These are phyloP conservation scores for Fusarium odoratissimum DNA, from an alignment of 2,329 filamentous ascomycete genomes.

Conservation along the genomic window DNA sequence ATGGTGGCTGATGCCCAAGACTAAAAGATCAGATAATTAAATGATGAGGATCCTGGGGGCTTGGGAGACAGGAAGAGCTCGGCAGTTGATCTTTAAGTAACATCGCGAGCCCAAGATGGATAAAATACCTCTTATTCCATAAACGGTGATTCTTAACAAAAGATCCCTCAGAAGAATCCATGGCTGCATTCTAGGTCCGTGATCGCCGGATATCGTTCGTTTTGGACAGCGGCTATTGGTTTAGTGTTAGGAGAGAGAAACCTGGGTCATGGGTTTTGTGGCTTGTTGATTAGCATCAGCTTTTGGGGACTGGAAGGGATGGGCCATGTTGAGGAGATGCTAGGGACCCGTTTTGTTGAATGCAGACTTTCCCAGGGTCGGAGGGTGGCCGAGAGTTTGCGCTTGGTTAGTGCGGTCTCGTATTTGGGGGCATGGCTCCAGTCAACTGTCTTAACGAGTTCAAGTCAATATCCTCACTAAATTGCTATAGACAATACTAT, in stretches of 20 bases:
- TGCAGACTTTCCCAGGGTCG: neutral
- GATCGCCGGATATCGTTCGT: conserved; percentile 4
- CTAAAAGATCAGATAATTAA: rapidly evolving
- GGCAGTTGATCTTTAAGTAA: neutral
- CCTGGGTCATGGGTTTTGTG: neutral
- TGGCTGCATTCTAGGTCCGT: neutral
- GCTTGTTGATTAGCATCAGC: conserved; percentile 3
- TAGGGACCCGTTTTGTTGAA: neutral
- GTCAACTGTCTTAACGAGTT: too few relatives aligned
- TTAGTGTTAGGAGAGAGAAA: neutral
- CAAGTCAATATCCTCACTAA: too few relatives aligned
- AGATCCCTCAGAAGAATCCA: neutral
- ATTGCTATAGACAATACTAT: too few relatives aligned
- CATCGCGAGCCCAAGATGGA: neutral
- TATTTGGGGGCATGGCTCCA: neutral
- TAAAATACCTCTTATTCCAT: neutral
- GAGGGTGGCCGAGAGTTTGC: neutral
- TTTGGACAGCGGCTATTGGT: neutral
- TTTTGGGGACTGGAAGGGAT: neutral
- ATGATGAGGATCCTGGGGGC: rapidly evolving
- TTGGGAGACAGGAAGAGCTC: rapidly evolving
- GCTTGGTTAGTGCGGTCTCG: neutral
- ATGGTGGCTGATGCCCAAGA: neutral
- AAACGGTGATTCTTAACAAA: neutral
- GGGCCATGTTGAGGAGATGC: neutral